Conservation (phyloP, 2,329 filamentous ascomycete species). For the Phoma herbarum region DNA sequence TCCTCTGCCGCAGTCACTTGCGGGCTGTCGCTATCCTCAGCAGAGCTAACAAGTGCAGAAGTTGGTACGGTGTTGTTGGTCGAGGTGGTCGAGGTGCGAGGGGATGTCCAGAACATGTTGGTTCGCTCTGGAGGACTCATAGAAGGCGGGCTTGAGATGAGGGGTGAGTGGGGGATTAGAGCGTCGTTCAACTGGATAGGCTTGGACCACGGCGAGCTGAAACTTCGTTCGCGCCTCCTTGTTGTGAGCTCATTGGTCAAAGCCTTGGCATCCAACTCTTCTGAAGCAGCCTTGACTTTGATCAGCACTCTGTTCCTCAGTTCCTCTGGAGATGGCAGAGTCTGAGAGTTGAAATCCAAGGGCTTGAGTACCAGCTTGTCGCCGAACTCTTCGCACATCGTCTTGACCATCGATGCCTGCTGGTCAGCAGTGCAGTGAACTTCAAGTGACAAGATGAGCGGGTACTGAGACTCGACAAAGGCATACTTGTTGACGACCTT, state of each 20-base stretch:
- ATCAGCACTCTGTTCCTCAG: slow-evolving; percentile 84
- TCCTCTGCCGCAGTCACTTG: slow-evolving; percentile 65
- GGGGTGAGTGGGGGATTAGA: slow-evolving; percentile 58
- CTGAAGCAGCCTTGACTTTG: slow-evolving; percentile 85
- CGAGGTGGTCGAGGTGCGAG: slow-evolving; percentile 66
- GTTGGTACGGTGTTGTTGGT: slow-evolving; percentile 64
- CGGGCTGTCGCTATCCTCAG: slow-evolving; percentile 79
- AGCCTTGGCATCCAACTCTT: slow-evolving; percentile 51
- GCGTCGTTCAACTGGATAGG: slow-evolving; percentile 68
- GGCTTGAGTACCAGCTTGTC: slow-evolving; percentile 80
- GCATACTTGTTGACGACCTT: slow-evolving; percentile 94
- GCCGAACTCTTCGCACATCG: slow-evolving; percentile 85
- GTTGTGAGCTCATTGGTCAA: slow-evolving; percentile 47
- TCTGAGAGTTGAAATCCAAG: slow-evolving; percentile 71
- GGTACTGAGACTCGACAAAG: slow-evolving; percentile 85
- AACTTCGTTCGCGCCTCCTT: slow-evolving; percentile 66
- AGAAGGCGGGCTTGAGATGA: slow-evolving; percentile 62
- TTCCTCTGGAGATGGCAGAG: slow-evolving; percentile 85
- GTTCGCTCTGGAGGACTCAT: slow-evolving; percentile 61
- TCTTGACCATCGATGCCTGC: slow-evolving; percentile 86
- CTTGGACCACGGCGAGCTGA: slow-evolving; percentile 78
- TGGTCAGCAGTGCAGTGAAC: slow-evolving; percentile 88
- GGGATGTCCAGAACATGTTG: slow-evolving; percentile 57
- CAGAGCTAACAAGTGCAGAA: slow-evolving; percentile 63
- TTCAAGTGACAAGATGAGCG: slow-evolving; percentile 93